Evolutionary conservation across 352 stramenopile species (phyloP).

Genomic region (Phytopythium helicoides): DNA sequence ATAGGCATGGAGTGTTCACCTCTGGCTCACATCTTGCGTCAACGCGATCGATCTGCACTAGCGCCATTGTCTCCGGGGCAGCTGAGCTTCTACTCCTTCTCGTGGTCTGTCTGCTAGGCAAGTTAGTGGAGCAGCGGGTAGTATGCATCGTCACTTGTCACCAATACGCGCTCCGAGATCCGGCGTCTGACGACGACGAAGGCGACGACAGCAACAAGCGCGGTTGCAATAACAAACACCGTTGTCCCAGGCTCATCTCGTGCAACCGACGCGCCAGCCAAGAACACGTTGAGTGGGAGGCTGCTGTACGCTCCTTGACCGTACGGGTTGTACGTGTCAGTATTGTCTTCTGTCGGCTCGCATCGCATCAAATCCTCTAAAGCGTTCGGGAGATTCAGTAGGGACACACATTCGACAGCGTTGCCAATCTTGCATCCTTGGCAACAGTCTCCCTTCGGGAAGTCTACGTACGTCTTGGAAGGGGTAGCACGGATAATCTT

Average conservation of each 20-base stretch:
- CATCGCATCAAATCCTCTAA: slow-evolving; percentile 57
- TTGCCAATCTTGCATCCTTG: slow-evolving; percentile 23
- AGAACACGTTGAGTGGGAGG: background rate
- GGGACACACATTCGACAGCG: slow-evolving; percentile 33
- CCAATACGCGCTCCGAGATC: slow-evolving; percentile 8
- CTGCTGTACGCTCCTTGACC: slow-evolving; percentile 10
- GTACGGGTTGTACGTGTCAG: slow-evolving; percentile 22
- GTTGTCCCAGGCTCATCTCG: slow-evolving; percentile 27
- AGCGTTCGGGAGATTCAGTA: slow-evolving; percentile 38
- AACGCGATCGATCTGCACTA: too few species aligned
- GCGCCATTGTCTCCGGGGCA: too few species aligned
- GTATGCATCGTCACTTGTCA: slow-evolving; percentile 46
- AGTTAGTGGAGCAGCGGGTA: slow-evolving; percentile 57
- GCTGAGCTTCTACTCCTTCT: too few species aligned
- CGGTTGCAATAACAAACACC: slow-evolving; percentile 30
- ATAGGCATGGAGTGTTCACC: too few species aligned
- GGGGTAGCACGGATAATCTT: slow-evolving; percentile 17
- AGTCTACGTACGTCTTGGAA: slow-evolving; percentile 24
- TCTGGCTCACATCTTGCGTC: too few species aligned
- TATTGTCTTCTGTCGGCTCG: slow-evolving; percentile 17
- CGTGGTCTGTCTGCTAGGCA: background rate
- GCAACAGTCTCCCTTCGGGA: slow-evolving; percentile 41
- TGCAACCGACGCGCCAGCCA: slow-evolving; percentile 14
- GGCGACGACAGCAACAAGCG: slow-evolving; percentile 46
- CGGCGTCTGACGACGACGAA: slow-evolving; percentile 46